Conservation (phyloP, 169 alveolate genomes). For the Plasmodium relictum region DNA sequence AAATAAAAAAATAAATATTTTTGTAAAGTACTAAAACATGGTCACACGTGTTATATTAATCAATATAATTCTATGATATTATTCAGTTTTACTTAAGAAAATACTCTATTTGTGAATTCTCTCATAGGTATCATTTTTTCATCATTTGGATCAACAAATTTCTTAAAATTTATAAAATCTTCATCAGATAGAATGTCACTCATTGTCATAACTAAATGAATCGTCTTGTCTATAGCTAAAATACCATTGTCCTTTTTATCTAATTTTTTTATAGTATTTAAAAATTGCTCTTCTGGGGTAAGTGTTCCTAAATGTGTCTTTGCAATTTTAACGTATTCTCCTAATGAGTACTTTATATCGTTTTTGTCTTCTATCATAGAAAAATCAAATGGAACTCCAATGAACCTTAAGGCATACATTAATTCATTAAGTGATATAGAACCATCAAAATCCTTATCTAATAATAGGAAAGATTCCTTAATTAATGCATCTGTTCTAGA, state of each 20-base stretch:
- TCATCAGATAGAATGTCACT: constrained; percentile 45
- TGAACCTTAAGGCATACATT: constrained; percentile 55
- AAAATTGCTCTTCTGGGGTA: constrained; percentile 49
- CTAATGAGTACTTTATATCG: constrained; percentile 10
- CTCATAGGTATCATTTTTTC: constrained; percentile 21
- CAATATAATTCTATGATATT: background rate
- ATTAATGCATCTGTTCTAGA: constrained; percentile 21
- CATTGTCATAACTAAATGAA: constrained; percentile 49
- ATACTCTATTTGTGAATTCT: constrained; percentile 38
- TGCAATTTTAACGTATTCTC: constrained; percentile 60
- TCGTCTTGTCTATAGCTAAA: constrained; percentile 17
- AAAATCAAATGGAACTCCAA: constrained; percentile 37
- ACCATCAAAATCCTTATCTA: constrained; percentile 49
- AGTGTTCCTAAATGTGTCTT: constrained; percentile 41
- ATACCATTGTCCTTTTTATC: constrained; percentile 47
- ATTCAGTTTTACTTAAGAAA: constrained; percentile 21
- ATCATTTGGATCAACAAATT: constrained; percentile 54
- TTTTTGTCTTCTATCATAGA: constrained; percentile 4
- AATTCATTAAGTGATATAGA: constrained; percentile 18
- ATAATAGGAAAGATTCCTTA: constrained; percentile 44
- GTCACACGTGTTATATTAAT: background rate
- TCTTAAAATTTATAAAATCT: constrained; percentile 42
- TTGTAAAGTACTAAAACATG: background rate
- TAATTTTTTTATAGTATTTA: constrained; percentile 26
- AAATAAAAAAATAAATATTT: no score